Evolutionary conservation across 768 basidiomycete species (phyloP).

Genomic region (Pholiota conissans): DNA sequence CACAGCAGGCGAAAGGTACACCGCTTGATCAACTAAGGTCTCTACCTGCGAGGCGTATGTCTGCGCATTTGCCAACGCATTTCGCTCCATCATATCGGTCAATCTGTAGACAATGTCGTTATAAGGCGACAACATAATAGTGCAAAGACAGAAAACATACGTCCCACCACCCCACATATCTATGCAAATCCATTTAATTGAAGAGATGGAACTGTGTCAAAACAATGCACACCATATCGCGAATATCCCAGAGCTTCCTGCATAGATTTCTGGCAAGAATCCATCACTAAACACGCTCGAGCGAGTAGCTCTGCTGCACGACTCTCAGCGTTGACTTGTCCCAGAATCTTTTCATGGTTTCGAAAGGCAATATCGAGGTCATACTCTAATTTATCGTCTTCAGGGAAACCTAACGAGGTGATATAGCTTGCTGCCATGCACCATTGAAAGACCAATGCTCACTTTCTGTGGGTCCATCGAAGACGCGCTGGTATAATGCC

Average conservation of each 20-base stretch:
- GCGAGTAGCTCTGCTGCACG: slow-evolving; percentile 38
- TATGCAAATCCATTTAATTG: no score
- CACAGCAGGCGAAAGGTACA: slow-evolving; percentile 33
- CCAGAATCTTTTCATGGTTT: slow-evolving; percentile 35
- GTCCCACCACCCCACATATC: slow-evolving; percentile 44
- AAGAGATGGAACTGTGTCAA: background rate
- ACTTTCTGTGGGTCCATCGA: slow-evolving; percentile 46
- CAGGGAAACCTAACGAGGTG: slow-evolving; percentile 36
- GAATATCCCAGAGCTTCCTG: slow-evolving; percentile 40
- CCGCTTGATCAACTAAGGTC: slow-evolving; percentile 39
- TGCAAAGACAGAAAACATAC: slow-evolving; percentile 16
- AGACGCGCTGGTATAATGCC: slow-evolving; percentile 38
- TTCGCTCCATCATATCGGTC: slow-evolving; percentile 43
- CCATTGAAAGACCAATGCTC: slow-evolving; percentile 8
- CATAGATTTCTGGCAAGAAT: slow-evolving; percentile 28
- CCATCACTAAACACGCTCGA: slow-evolving; percentile 36
- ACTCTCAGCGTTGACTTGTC: slow-evolving; percentile 36
- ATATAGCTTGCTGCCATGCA: background rate
- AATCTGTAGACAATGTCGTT: slow-evolving; percentile 21
- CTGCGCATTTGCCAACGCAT: slow-evolving; percentile 36
- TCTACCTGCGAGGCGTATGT: slow-evolving; percentile 33
- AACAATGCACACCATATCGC: slow-evolving; percentile 32
- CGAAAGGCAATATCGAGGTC: slow-evolving; percentile 31
- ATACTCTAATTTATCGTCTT: slow-evolving; percentile 44
- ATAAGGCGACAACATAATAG: slow-evolving; percentile 5